phyloP scores from a whole-genome alignment of 352 stramenopile species.

The Pythium grandisporangium region DNA sequence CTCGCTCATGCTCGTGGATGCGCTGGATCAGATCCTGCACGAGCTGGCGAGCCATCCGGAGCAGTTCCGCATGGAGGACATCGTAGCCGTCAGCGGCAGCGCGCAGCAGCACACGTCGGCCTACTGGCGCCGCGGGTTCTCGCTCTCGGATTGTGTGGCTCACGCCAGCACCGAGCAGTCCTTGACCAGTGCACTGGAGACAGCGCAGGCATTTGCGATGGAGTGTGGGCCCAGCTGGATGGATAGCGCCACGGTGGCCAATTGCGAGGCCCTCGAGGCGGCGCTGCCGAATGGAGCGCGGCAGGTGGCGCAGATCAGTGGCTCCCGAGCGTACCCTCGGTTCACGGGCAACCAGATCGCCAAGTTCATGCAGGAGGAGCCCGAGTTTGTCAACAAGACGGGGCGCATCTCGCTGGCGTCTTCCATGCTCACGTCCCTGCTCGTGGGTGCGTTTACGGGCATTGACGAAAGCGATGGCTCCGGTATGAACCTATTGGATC shows the following conservation, averaged over 20 bases:
- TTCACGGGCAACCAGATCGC: conserved; percentile 81
- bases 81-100: conserved; percentile 60
- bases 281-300: conserved; percentile 45
- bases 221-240: conserved; percentile 79
- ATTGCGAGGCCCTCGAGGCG: conserved; percentile 46
- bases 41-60: conserved; percentile 19
- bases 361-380: conserved; percentile 37
- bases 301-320: conserved; percentile 56
- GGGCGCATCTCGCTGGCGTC: conserved; percentile 48
- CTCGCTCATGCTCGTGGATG: conserved; percentile 74
- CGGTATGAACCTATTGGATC: conserved; percentile 81
- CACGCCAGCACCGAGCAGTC: conserved; percentile 14
- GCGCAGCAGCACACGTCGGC: conserved; percentile 80
- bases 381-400: conserved; percentile 29
- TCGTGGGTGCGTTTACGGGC: conserved; percentile 48
- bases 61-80: conserved; percentile 26
- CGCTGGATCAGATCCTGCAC: conserved; percentile 54
- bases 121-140: conserved; percentile 60
- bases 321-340: conserved; percentile 69
- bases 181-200: conserved; percentile 8
- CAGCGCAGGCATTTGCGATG: conserved; percentile 26
- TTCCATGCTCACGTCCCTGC: conserved; percentile 66
- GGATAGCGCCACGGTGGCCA: conserved; percentile 62
- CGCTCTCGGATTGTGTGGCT: conserved; percentile 21
- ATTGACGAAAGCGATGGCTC: conserved; percentile 77